Conservation (phyloP, 2,329 filamentous ascomycete genomes). For the Penicillium sp. region DNA sequence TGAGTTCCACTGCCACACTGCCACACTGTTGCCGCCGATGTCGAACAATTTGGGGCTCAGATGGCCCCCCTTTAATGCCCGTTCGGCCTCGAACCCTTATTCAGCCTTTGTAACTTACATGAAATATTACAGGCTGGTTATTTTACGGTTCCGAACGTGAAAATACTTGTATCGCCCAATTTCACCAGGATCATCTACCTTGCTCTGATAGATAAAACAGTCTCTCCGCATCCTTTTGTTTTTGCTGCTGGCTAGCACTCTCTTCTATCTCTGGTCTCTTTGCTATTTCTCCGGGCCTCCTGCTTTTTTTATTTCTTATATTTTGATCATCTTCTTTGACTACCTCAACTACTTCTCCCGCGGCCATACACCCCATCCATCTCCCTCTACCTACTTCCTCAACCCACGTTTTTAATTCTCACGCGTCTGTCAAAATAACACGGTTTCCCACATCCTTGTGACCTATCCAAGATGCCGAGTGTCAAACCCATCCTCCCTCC, state of each 20-base stretch:
- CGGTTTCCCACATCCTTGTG: background rate
- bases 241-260: background rate
- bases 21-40: background rate
- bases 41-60: background rate
- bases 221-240: background rate
- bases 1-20: background rate
- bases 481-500: constrained; percentile 42
- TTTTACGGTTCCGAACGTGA: background rate
- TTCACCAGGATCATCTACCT: background rate
- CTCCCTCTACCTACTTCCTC: background rate
- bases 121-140: background rate
- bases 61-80: background rate
- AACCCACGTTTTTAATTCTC: background rate
- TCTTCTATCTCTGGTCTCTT: background rate
- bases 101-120: background rate
- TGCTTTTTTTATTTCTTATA: too few relatives aligned
- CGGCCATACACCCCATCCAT: background rate
- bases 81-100: background rate
- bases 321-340: background rate
- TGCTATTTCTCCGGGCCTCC: background rate
- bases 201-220: background rate
- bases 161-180: background rate
- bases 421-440: background rate
- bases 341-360: background rate
- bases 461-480: constrained; percentile 23